phyloP scores from a whole-genome alignment of 2,329 filamentous ascomycete genomes.

The Arthrocladium fulminans region DNA sequence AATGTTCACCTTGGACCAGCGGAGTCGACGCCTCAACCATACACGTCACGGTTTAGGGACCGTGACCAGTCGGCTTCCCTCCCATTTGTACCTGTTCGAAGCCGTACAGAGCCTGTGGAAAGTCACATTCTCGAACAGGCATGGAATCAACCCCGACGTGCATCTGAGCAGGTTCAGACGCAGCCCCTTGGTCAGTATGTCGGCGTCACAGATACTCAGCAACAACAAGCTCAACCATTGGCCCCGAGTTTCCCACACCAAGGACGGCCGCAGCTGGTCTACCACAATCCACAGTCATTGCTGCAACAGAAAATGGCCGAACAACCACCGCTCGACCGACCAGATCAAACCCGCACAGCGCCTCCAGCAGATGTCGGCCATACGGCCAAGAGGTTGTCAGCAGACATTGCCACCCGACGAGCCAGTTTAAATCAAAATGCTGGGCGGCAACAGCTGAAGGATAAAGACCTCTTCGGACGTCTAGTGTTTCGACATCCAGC shows the following conservation, averaged over 20 bases:
- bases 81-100: background rate
- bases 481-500: too few species aligned
- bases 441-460: background rate
- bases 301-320: background rate
- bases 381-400: background rate
- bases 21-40: background rate
- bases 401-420: background rate
- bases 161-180: conserved; percentile 3
- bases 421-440: background rate
- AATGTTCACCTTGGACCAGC: background rate
- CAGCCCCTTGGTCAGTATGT: background rate
- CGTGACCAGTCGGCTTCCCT: background rate
- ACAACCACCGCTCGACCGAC: background rate
- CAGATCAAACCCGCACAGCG: background rate
- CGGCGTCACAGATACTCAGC: background rate
- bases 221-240: too few species aligned
- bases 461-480: background rate
- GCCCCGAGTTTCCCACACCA: background rate
- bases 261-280: background rate
- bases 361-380: background rate
- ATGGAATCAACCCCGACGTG: background rate
- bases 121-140: background rate
- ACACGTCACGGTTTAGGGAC: background rate
- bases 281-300: background rate
- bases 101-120: background rate